Conservation (phyloP, 345 rosid genomes). For the Salix koriyanagi region DNA sequence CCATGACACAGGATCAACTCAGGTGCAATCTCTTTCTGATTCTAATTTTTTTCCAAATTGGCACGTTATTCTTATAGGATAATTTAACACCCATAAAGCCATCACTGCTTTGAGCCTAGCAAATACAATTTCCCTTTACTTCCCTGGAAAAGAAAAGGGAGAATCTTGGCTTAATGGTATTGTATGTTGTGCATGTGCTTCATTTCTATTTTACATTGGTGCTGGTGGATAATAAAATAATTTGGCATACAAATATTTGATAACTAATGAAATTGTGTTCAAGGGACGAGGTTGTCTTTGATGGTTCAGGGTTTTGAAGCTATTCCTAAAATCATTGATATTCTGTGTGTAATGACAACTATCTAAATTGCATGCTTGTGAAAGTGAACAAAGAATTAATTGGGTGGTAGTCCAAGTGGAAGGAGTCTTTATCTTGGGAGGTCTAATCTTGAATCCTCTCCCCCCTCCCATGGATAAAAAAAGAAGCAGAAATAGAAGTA, state of each 20-base stretch:
- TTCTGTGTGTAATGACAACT: background rate
- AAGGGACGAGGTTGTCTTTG: background rate
- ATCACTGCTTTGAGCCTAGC: background rate
- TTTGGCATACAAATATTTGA: background rate
- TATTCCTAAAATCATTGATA: background rate
- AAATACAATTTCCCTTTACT: background rate
- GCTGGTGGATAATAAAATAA: background rate
- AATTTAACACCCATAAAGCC: too few species aligned
- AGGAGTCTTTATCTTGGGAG: too few species aligned
- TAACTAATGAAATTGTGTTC: background rate
- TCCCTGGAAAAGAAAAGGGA: background rate
- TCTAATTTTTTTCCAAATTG: too few species aligned
- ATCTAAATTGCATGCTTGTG: too few species aligned
- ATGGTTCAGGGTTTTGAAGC: background rate
- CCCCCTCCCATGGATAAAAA: too few species aligned
- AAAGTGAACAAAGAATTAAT: too few species aligned
- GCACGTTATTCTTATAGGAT: background rate
- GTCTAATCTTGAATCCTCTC: too few species aligned
- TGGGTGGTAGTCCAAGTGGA: too few species aligned
- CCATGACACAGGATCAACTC: conserved; percentile 54
- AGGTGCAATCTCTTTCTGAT: conserved; percentile 20
- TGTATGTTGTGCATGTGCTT: background rate
- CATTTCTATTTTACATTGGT: background rate
- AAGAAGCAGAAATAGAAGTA: too few species aligned
- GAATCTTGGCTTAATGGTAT: background rate